Base-by-base conservation (phyloP, 1,284 basidiomycete genomes). In the Abortiporus biennis region DNA sequence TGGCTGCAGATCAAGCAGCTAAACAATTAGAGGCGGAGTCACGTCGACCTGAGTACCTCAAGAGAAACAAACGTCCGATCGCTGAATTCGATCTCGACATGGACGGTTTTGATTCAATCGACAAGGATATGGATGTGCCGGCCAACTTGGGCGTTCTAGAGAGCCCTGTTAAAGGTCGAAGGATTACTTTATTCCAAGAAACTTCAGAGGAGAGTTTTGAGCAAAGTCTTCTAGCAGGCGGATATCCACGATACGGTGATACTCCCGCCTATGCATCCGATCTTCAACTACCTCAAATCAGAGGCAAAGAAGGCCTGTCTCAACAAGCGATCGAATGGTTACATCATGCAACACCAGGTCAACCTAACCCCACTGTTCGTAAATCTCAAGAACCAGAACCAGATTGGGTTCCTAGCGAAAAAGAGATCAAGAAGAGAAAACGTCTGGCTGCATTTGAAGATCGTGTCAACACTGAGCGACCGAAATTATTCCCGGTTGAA, bases 171-270 rank as follows among this genome's bases (percentile, higher is more conserved):
- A 85, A 80, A 60, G 85, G 85, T 1, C 66, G 85, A 40, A 67
- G 83, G 41, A 62, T 87, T 29, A 78, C 77, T 50, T 57, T 88
- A 24, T 86, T 88, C 58, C 84, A 85, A 57, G 80, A 84, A 61
- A 86, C 85, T 0, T 83, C 80, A 6, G 84, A 85, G 42, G 85
- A 86, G 62, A 85, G 82, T 54, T 87, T 88, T 50, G 84, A 86
- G 55, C 81, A 86, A 60, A 82, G 81, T 50, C 59, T 86, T 30
- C 82, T 86, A 73, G 82, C 81, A 20, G 80, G 83, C 19, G 83
- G 84, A 9, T 86, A 86, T 56, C 83, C 78, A 2, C 72, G 71
- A 44, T 85, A 85, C 57, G 83, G 64, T 3, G 55, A 52, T 25
- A 54, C 57, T 1, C 57, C 56, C 4, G 47, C 50, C 22, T 54